Percentiles rank a stretch among this genome's conserved stretches.
These are phyloP conservation scores for Hemisphaericaspora nanyangensis DNA, from an alignment of 805 yeast species.

Conservation along the genomic window DNA sequence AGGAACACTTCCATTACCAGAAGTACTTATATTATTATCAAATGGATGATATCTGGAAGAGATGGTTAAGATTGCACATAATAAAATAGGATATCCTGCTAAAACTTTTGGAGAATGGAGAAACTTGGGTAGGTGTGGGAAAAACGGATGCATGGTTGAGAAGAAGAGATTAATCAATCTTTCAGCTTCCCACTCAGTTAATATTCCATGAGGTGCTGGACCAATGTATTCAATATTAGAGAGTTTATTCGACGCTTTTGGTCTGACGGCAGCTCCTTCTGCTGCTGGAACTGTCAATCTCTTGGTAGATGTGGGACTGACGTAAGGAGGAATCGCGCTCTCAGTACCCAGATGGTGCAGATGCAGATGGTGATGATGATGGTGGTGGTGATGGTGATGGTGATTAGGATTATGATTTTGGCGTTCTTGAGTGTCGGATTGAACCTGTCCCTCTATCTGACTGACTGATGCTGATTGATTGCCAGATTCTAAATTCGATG, in stretches of 20 bases:
- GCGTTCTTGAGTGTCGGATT: neutral
- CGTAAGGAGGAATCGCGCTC: constrained; percentile 17
- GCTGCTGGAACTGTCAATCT: constrained; percentile 42
- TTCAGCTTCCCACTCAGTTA: constrained; percentile 62
- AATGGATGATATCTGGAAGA: constrained; percentile 73
- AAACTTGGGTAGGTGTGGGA: constrained; percentile 79
- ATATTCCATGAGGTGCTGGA: constrained; percentile 39
- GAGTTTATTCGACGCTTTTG: constrained; percentile 44
- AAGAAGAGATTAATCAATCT: constrained; percentile 60
- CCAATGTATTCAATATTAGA: constrained; percentile 67
- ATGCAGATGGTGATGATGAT: constrained; percentile 3
- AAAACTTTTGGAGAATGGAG: constrained; percentile 62
- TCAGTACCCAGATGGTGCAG: neutral
- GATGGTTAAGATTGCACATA: constrained; percentile 78
- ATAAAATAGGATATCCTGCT: constrained; percentile 74
- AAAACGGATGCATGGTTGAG: constrained; percentile 80
- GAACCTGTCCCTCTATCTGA: neutral
- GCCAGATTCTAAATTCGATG: neutral
- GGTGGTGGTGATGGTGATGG: constrained; percentile 4
- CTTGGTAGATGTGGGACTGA: constrained; percentile 14
- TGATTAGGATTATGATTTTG: constrained; percentile 1
- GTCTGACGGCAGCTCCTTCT: constrained; percentile 40
- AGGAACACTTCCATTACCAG: constrained; percentile 27
- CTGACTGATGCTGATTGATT: neutral
- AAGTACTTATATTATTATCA: constrained; percentile 29